phyloP scores from a whole-genome alignment of 768 basidiomycete species.

The Galerina marginata region DNA sequence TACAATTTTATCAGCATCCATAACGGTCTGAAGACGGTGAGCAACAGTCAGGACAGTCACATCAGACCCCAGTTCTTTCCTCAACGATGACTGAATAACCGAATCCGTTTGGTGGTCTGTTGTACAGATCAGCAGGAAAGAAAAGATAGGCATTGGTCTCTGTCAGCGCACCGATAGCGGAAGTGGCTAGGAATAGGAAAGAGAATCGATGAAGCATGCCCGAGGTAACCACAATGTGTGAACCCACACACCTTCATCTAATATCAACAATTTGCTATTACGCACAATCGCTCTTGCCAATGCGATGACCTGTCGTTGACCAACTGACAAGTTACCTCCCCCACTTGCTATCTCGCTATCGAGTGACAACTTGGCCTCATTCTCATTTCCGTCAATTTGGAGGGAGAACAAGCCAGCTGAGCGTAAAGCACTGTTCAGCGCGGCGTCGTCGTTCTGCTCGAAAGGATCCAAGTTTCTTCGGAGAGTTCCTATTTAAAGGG shows the following conservation, averaged over 20 bases:
- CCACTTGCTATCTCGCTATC: slow-evolving; percentile 55
- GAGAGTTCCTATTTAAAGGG: slow-evolving; percentile 38
- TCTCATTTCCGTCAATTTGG: slow-evolving; percentile 38
- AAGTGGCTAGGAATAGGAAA: slow-evolving; percentile 35
- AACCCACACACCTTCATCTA: slow-evolving; percentile 40
- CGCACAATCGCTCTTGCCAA: slow-evolving; percentile 66
- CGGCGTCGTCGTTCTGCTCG: slow-evolving; percentile 55
- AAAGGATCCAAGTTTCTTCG: slow-evolving; percentile 71
- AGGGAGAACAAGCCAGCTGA: slow-evolving; percentile 45
- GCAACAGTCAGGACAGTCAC: slow-evolving; percentile 70
- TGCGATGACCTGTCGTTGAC: slow-evolving; percentile 74
- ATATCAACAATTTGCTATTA: slow-evolving; percentile 60
- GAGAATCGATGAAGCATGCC: not conserved
- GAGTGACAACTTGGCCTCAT: slow-evolving; percentile 51
- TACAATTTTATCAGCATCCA: slow-evolving; percentile 63
- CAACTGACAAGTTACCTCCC: slow-evolving; percentile 75
- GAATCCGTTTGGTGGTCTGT: slow-evolving; percentile 64
- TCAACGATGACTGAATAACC: slow-evolving; percentile 70
- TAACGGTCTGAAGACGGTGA: slow-evolving; percentile 68
- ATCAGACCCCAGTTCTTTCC: slow-evolving; percentile 63
- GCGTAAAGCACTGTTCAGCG: slow-evolving; percentile 43
- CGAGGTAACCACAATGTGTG: not conserved
- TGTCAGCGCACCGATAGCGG: slow-evolving; percentile 46
- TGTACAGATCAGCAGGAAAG: not conserved
- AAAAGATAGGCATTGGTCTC: not conserved